phyloP scores from a whole-genome alignment of 1,284 basidiomycete genomes.

The Ganoderma sp. region DNA sequence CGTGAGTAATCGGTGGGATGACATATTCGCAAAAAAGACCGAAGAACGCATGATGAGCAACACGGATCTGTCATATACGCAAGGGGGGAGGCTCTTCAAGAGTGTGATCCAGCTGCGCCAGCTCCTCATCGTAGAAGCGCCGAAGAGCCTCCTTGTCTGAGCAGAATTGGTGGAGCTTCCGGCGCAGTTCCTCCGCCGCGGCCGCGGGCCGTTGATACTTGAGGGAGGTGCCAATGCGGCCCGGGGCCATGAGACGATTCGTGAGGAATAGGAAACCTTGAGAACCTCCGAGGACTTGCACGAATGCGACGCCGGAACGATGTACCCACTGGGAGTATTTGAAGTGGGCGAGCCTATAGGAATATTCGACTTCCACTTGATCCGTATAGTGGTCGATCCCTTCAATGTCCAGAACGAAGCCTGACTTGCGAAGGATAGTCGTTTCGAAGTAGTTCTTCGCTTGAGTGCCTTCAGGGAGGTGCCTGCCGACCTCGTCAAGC shows the following conservation, averaged over 20 bases:
- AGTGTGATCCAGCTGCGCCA: slow-evolving; percentile 54
- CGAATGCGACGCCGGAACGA: slow-evolving; percentile 83
- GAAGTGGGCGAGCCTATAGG: slow-evolving; percentile 81
- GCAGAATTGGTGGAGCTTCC: slow-evolving; percentile 71
- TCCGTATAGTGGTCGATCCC: slow-evolving; percentile 78
- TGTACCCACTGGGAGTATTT: slow-evolving; percentile 90
- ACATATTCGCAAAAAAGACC: slow-evolving; percentile 11
- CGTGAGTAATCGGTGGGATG: slow-evolving; percentile 8
- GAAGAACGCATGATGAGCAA: slow-evolving; percentile 9
- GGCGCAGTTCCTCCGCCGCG: slow-evolving; percentile 65
- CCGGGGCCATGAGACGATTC: slow-evolving; percentile 79
- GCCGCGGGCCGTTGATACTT: slow-evolving; percentile 55
- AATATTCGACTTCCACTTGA: slow-evolving; percentile 85
- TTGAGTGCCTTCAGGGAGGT: slow-evolving; percentile 69
- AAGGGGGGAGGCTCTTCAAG: slow-evolving; percentile 71
- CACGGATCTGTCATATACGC: slow-evolving; percentile 35
- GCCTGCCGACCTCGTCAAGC: slow-evolving; percentile 70
- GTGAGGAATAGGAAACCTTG: slow-evolving; percentile 88
- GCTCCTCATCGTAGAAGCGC: slow-evolving; percentile 76
- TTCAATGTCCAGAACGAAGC: slow-evolving; percentile 89
- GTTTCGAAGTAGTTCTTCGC: slow-evolving; percentile 81
- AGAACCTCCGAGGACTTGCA: slow-evolving; percentile 81
- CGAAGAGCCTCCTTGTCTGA: slow-evolving; percentile 58
- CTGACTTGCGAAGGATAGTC: slow-evolving; percentile 75
- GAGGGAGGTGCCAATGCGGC: slow-evolving; percentile 59